A percentile compares a stretch with the other conserved stretches of the same genome.
These are phyloP conservation scores for Cryptosporidium parvum DNA, from an alignment of 169 alveolate species.

Conservation along the genomic window DNA sequence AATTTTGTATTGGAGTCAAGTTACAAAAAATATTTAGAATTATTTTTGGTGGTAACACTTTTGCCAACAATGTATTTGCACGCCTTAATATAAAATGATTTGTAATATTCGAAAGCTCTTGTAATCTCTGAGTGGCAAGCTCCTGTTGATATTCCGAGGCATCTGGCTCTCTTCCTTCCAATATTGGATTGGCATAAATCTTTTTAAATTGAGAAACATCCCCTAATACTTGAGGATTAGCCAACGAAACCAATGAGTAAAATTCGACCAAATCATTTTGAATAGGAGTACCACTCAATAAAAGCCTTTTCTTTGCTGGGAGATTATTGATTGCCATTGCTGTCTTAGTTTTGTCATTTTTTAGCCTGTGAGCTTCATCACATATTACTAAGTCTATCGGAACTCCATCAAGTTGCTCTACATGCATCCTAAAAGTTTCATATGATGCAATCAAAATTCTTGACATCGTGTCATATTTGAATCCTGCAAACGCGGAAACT, in stretches of 20 bases:
- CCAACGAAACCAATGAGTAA: conserved; percentile 88
- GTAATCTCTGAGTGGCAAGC: conserved; percentile 86
- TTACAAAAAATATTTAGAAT: conserved; percentile 88
- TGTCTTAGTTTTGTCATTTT: conserved; percentile 92
- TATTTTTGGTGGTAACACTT: conserved; percentile 90
- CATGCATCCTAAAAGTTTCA: conserved; percentile 92
- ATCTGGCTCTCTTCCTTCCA: conserved; percentile 91
- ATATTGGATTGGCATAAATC: conserved; percentile 87
- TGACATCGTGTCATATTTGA: conserved; percentile 85
- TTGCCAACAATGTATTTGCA: conserved; percentile 89
- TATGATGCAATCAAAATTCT: conserved; percentile 90
- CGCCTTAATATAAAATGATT: conserved; percentile 90
- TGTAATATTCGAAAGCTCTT: conserved; percentile 89
- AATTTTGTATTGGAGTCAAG: conserved; percentile 87
- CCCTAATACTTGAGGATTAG: conserved; percentile 91
- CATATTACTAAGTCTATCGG: conserved; percentile 94
- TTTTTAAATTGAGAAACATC: conserved; percentile 84
- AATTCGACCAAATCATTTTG: conserved; percentile 91
- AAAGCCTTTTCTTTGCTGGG: conserved; percentile 90
- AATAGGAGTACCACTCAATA: conserved; percentile 91
- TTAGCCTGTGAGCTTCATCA: conserved; percentile 96
- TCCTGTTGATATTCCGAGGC: conserved; percentile 89
- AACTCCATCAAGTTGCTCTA: conserved; percentile 85
- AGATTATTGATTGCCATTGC: conserved; percentile 88
- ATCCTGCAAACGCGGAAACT: conserved; percentile 89